Conservation (phyloP, 1,284 basidiomycete species). For the Xanthoconium separans region DNA sequence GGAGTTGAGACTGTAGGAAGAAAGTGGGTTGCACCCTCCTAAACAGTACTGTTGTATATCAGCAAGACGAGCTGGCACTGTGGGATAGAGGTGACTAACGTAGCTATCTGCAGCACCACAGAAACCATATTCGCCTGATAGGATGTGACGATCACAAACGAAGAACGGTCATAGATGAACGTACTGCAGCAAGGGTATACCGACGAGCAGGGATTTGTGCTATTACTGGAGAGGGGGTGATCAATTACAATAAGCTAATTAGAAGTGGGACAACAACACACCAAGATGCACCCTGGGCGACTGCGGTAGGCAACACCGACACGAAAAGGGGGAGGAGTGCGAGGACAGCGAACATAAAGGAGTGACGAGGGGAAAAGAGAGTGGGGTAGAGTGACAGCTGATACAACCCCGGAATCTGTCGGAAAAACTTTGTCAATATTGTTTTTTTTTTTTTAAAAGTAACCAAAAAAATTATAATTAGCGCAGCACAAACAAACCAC, state of each 20-base stretch:
- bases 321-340: slow-evolving; percentile 19
- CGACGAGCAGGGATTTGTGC: slow-evolving; percentile 51
- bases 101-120: slow-evolving; percentile 52
- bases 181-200: slow-evolving; percentile 70
- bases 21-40: slow-evolving; percentile 79
- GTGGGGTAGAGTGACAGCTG: background rate
- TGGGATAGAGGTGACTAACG: slow-evolving; percentile 34
- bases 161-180: slow-evolving; percentile 15
- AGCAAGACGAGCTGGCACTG: background rate
- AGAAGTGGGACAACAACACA: slow-evolving; percentile 5
- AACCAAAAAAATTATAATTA: background rate
- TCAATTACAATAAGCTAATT: background rate
- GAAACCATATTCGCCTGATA: slow-evolving; percentile 68
- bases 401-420: background rate
- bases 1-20: slow-evolving; percentile 60
- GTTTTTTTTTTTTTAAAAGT: background rate
- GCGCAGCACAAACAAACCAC: slow-evolving; percentile 19
- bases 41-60: slow-evolving; percentile 59
- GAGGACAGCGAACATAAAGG: slow-evolving; percentile 24
- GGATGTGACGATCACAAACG: slow-evolving; percentile 1
- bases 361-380: slow-evolving; percentile 19
- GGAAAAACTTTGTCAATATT: background rate
- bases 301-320: slow-evolving; percentile 11
- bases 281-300: slow-evolving; percentile 32
- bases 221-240: slow-evolving; percentile 42